phyloP scores from a whole-genome alignment of 2,329 filamentous ascomycete genomes.

The Colletotrichum magnum region DNA sequence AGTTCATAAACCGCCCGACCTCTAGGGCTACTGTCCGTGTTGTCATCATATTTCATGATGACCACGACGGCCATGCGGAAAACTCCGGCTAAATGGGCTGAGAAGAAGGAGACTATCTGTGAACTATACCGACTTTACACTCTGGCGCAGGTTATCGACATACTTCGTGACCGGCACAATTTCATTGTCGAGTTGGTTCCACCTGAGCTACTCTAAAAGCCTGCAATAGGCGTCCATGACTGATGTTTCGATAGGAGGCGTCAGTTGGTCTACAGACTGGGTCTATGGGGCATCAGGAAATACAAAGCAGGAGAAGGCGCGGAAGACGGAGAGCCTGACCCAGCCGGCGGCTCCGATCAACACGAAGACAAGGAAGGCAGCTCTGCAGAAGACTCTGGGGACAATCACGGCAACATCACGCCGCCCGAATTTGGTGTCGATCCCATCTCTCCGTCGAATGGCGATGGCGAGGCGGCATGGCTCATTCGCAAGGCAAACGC shows the following conservation, averaged over 20 bases:
- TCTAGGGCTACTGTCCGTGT: too few species aligned
- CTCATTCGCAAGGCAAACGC: neutral
- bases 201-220: neutral
- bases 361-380: neutral
- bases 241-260: constrained; percentile 44
- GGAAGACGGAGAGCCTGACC: too few species aligned
- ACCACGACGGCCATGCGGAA: neutral
- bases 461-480: neutral
- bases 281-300: constrained; percentile 47
- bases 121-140: constrained; percentile 5
- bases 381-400: neutral
- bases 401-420: neutral
- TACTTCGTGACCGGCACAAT: neutral
- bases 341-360: neutral
- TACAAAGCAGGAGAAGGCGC: constrained; percentile 42
- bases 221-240: neutral
- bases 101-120: neutral
- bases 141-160: neutral
- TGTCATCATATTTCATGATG: neutral
- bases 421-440: neutral
- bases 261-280: constrained; percentile 49
- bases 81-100: neutral
- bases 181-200: constrained; percentile 1
- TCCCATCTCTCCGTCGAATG: neutral
- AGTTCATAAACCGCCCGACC: too few species aligned